These are phyloP conservation scores for Cryomyces antarcticus DNA, from an alignment of 495 filamentous ascomycete genomes.

Conservation along the genomic window DNA sequence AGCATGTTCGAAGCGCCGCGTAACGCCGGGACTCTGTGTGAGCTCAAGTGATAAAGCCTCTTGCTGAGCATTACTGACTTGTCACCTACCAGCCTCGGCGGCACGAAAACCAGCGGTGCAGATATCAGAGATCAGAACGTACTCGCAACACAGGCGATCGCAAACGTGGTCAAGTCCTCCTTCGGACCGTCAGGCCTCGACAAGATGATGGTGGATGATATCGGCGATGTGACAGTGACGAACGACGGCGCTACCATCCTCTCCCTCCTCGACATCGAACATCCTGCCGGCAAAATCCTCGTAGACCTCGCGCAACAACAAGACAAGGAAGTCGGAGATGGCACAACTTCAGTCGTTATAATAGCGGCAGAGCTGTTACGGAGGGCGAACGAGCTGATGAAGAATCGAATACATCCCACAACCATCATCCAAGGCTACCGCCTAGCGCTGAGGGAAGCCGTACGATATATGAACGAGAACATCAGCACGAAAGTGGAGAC, in stretches of 20 bases:
- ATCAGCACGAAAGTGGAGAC: conserved; percentile 85
- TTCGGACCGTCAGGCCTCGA: conserved; percentile 94
- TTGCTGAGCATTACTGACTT: conserved; percentile 15
- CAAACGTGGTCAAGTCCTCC: conserved; percentile 96
- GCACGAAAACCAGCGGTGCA: conserved; percentile 81
- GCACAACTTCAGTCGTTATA: conserved; percentile 91
- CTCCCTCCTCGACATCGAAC: conserved; percentile 83
- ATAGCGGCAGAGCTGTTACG: conserved; percentile 91
- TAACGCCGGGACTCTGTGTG: no score
- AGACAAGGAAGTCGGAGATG: conserved; percentile 94
- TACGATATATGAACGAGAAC: conserved; percentile 98
- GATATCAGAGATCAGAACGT: conserved; percentile 97
- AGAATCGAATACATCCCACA: conserved; percentile 98
- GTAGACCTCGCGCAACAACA: conserved; percentile 96
- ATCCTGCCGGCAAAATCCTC: conserved; percentile 94
- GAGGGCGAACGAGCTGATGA: conserved; percentile 93
- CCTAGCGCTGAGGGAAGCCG: conserved; percentile 83
- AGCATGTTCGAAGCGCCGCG: no score
- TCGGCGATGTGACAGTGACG: conserved; percentile 96
- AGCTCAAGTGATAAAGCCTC: no score
- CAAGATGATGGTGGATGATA: conserved; percentile 99
- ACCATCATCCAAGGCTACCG: conserved; percentile 98
- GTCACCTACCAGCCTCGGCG: conserved; percentile 42
- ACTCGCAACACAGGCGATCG: conserved; percentile 84
- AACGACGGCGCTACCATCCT: conserved; percentile 98